Evolutionary conservation across 768 basidiomycete genomes (phyloP), one percentile per base, ranked within the genome.

Genomic region (Calvatia gigantea): DNA sequence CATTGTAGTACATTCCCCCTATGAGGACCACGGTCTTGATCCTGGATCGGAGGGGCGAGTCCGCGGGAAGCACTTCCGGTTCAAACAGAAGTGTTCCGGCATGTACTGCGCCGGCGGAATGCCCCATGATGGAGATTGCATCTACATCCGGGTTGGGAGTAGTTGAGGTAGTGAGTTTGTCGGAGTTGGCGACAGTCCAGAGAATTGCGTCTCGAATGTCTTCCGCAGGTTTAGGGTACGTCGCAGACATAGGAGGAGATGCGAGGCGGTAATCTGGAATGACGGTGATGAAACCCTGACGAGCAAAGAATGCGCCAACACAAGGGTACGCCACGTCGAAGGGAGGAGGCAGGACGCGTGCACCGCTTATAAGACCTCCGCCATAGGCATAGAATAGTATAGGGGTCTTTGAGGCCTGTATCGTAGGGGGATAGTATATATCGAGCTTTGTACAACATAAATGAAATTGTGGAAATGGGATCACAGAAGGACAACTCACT

Each of bases 221-320:
- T 59, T 82, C 75, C 0, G 76, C 76, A 1, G 78, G 73, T 0
- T 70, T 73, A 0, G 87, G 87, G 65, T 78, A 87, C 14, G 65
- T 71, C 51, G 76, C 77, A 19, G 41, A 44, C 29, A 23, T 42
- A 14, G 51, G 51, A 29, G 76, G 62, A 3, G 85, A 85, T 3
- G 78, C 78, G 37, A 89, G 77, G 0, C 85, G 80, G 58, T 89
- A 88, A 68, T 89, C 85, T 0, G 86, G 76, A 58, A 88, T 82
- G 59, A 87, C 69, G n/a, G 79, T 80, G 59, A 86, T 58, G 67
- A 85, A 77, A 0, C 86, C 85, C 15, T 68, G 74, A 6, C 74
- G 71, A 0, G 85, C 82, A 67, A 82, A 88, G 72, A 80, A 88
- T 2, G 83, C 70, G 0, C 81, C 86, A 7, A 87, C 60, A 54